phyloP scores from a whole-genome alignment of 257 asterid species.

The Solanum gandarillasii region DNA sequence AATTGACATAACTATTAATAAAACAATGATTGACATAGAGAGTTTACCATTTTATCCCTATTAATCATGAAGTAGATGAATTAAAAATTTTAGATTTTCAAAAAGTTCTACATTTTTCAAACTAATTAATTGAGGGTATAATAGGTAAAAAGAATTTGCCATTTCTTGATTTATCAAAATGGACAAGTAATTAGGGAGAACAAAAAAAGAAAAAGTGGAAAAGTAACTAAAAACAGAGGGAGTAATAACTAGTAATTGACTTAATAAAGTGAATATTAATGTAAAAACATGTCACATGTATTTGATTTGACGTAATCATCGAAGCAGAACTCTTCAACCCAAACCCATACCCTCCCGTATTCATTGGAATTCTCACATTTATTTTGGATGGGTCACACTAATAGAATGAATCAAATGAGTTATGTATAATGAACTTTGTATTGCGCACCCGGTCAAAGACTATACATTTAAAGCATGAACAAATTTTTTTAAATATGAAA shows the following conservation, averaged over 20 bases:
- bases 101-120: no score
- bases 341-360: neutral
- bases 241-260: no score
- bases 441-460: neutral
- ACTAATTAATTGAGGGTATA: no score
- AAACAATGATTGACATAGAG: no score
- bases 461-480: neutral
- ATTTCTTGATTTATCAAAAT: no score
- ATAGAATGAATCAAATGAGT: neutral
- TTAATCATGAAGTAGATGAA: no score
- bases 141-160: no score
- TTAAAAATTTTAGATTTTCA: no score
- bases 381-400: neutral
- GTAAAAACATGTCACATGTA: neutral
- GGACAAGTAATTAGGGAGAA: rapidly evolving
- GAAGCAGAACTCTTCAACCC: neutral
- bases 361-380: neutral
- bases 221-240: no score
- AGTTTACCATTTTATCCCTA: rapidly evolving
- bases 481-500: neutral
- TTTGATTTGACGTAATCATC: neutral
- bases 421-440: neutral
- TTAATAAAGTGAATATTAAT: no score
- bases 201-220: no score
- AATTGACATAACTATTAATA: no score